Conservation (phyloP, 495 filamentous ascomycete genomes). For the Podospora didyma region DNA sequence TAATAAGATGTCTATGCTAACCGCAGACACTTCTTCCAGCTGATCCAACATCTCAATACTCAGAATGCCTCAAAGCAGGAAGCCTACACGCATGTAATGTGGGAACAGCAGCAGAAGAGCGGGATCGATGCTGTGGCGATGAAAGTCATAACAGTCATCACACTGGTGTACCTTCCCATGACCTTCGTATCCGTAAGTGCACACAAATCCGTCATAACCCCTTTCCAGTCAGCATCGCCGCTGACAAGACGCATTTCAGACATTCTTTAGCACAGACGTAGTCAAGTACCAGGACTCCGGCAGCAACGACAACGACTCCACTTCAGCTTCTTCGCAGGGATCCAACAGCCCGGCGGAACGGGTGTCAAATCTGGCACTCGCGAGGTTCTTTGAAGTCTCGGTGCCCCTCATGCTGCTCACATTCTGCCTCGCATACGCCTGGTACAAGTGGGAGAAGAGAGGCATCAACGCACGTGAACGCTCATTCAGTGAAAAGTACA, state of each 20-base stretch:
- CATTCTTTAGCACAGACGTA: constrained; percentile 10
- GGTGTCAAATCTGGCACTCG: neutral
- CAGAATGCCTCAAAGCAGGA: neutral
- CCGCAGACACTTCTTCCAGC: too few relatives aligned
- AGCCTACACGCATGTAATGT: constrained; percentile 5
- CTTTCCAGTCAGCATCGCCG: too few relatives aligned
- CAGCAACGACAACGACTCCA: neutral
- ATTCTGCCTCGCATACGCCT: neutral
- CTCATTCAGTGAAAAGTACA: too few relatives aligned
- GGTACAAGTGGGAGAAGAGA: constrained; percentile 4
- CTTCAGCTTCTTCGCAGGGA: neutral
- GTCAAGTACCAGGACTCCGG: constrained; percentile 6
- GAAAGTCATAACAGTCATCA: constrained; percentile 8
- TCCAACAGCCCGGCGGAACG: neutral
- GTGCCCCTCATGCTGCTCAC: constrained; percentile 3
- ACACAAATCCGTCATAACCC: too few relatives aligned
- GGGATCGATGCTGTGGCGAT: constrained; percentile 1
- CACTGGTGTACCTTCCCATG: neutral
- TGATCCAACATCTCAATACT: too few relatives aligned
- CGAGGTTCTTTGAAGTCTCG: neutral
- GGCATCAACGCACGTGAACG: constrained; percentile 13
- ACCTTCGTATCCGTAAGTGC: too few relatives aligned
- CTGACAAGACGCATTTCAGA: constrained; percentile 1
- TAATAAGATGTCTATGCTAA: too few relatives aligned
- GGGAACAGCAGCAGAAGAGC: constrained; percentile 1